phyloP scores from a whole-genome alignment of 768 basidiomycete species.

The Mycena alexandri region DNA sequence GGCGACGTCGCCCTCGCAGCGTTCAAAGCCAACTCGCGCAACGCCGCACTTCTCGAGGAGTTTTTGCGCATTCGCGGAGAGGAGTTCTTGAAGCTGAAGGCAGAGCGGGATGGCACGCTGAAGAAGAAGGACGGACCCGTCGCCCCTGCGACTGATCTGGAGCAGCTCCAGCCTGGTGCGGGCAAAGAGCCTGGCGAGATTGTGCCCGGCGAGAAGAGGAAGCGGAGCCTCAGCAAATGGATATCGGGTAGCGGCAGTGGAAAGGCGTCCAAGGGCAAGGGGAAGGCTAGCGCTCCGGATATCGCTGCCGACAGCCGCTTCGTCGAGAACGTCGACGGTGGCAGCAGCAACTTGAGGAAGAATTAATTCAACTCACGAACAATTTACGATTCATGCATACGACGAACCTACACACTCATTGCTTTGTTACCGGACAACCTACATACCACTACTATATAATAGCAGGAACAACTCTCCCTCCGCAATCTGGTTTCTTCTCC shows the following conservation, averaged over 20 bases:
- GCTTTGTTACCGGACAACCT: no score
- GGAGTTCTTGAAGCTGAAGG: conserved; percentile 70
- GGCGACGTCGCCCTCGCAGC: conserved; percentile 84
- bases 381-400: no score
- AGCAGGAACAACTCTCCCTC: no score
- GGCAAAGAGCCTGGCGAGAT: conserved; percentile 57
- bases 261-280: conserved; percentile 16
- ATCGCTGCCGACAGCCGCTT: conserved; percentile 27
- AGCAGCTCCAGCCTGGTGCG: conserved; percentile 67
- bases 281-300: no score
- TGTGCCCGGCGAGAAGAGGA: conserved; percentile 40
- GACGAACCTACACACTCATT: no score
- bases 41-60: conserved; percentile 89
- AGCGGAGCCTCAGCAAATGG: conserved; percentile 32
- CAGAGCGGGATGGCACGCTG: conserved; percentile 45
- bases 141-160: conserved; percentile 47
- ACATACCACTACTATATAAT: no score
- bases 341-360: background rate
- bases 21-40: conserved; percentile 91
- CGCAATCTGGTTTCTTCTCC: no score
- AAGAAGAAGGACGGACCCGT: conserved; percentile 36
- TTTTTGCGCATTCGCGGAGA: conserved; percentile 84
- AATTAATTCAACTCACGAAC: no score
- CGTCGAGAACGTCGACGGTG: conserved; percentile 31
- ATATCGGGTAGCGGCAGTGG: conserved; percentile 10